Conservation (phyloP, 1,139 yeast species). For the Hanseniaspora uvarum region DNA sequence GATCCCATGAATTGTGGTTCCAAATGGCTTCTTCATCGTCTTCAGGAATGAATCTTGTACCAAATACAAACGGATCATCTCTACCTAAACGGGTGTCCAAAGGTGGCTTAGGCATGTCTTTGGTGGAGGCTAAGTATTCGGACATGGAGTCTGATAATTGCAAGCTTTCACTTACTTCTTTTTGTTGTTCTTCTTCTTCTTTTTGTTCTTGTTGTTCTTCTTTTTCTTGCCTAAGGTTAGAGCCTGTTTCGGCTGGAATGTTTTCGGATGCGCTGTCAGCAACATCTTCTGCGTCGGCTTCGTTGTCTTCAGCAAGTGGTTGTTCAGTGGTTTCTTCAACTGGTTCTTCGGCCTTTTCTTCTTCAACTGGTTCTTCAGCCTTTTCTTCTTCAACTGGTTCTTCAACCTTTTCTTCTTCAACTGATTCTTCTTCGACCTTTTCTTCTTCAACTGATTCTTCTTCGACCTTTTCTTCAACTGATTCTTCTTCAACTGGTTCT, state of each 20-base stretch:
- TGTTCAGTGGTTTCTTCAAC: conserved; percentile 15
- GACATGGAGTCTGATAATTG: conserved; percentile 3
- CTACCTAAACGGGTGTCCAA: conserved; percentile 52
- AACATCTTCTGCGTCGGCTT: neutral
- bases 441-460: conserved; percentile 2
- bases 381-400: conserved; percentile 15
- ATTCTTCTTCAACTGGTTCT: conserved; percentile 1
- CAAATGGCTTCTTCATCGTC: conserved; percentile 72
- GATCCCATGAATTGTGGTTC: conserved; percentile 95
- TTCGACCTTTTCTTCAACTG: neutral
- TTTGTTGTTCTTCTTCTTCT: conserved; percentile 20
- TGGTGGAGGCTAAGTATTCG: conserved; percentile 10
- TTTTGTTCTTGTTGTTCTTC: conserved; percentile 15
- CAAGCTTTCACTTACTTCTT: conserved; percentile 5
- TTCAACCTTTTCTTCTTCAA: conserved; percentile 9
- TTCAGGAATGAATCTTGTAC: conserved; percentile 55
- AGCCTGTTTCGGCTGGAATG: neutral
- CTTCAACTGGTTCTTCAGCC: conserved; percentile 10
- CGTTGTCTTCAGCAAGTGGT: conserved; percentile 6
- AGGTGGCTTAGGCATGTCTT: conserved; percentile 16
- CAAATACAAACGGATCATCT: conserved; percentile 84
- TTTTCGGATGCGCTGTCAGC: conserved; percentile 1
- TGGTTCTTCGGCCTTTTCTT: conserved; percentile 1
- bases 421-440: conserved; percentile 5
- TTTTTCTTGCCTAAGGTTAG: conserved; percentile 14